Conservation (phyloP, 169 alveolate genomes). For the Cryptosporidium andersoni region DNA sequence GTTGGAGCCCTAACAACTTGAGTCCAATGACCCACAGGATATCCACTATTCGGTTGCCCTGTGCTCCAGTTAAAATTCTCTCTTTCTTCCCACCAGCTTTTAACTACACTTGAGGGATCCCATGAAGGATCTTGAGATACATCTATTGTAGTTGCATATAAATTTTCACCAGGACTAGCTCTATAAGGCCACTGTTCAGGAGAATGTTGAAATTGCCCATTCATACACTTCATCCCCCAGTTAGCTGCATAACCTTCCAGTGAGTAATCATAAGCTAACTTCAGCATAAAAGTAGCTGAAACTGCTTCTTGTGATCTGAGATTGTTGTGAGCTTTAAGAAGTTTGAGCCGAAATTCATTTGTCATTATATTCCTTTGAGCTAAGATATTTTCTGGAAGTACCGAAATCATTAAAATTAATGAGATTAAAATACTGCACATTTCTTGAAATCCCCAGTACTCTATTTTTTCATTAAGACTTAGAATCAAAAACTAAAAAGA, state of each 20-base stretch:
- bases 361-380: slow-evolving; percentile 62
- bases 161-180: slow-evolving; percentile 77
- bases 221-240: slow-evolving; percentile 74
- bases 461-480: no score
- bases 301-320: slow-evolving; percentile 74
- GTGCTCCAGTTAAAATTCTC: slow-evolving; percentile 74
- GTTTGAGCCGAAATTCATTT: slow-evolving; percentile 69
- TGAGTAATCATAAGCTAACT: slow-evolving; percentile 73
- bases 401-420: background rate
- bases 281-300: slow-evolving; percentile 73
- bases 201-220: slow-evolving; percentile 67
- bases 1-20: slow-evolving; percentile 78
- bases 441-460: no score
- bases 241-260: slow-evolving; percentile 75
- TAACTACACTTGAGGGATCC: slow-evolving; percentile 74
- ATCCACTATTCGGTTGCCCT: slow-evolving; percentile 72
- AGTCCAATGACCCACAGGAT: slow-evolving; percentile 77
- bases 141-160: slow-evolving; percentile 73
- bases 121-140: slow-evolving; percentile 70
- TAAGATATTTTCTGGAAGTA: background rate
- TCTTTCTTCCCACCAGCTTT: slow-evolving; percentile 79
- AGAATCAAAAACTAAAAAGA: no score
- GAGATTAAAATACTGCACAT: no score
- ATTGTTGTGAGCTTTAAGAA: slow-evolving; percentile 73
- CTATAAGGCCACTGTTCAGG: slow-evolving; percentile 74